These are phyloP conservation scores for Cyclotella distinguenda DNA, from an alignment of 108 stramenopile genomes.

Conservation along the genomic window DNA sequence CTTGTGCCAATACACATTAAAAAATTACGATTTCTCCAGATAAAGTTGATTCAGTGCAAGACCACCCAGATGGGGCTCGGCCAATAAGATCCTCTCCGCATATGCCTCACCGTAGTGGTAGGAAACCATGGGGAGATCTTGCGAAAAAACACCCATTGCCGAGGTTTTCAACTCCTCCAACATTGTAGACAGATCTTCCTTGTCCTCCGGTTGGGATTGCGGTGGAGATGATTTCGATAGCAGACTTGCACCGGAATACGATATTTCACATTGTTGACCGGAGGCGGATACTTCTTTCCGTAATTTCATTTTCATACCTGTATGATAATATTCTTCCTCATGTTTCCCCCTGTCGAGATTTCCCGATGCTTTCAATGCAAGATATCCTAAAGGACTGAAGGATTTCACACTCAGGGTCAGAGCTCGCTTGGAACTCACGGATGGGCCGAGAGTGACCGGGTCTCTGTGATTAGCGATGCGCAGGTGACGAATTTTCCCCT, in stretches of 20 bases:
- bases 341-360: conserved; percentile 23
- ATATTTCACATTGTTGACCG: conserved; percentile 27
- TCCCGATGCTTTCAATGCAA: conserved; percentile 33
- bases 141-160: conserved; percentile 1
- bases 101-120: conserved; percentile 61
- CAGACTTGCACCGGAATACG: conserved; percentile 32
- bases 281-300: conserved; percentile 13
- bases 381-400: conserved; percentile 44
- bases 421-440: conserved; percentile 51
- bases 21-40: conserved; percentile 10
- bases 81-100: conserved; percentile 39
- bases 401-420: conserved; percentile 43
- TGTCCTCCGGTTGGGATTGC: conserved; percentile 7
- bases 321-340: conserved; percentile 63
- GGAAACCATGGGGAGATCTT: conserved; percentile 35
- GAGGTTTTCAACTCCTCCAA: conserved; percentile 30
- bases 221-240: conserved; percentile 30
- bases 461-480: conserved; percentile 74
- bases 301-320: conserved; percentile 60
- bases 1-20: no score
- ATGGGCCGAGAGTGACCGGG: conserved; percentile 70
- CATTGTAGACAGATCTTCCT: conserved; percentile 38
- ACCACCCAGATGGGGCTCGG: conserved; percentile 27
- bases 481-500: conserved; percentile 59
- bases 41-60: conserved; percentile 58